Evolutionary conservation across 495 filamentous ascomycete species (phyloP).

Genomic region (Astrocystis sublimbata): DNA sequence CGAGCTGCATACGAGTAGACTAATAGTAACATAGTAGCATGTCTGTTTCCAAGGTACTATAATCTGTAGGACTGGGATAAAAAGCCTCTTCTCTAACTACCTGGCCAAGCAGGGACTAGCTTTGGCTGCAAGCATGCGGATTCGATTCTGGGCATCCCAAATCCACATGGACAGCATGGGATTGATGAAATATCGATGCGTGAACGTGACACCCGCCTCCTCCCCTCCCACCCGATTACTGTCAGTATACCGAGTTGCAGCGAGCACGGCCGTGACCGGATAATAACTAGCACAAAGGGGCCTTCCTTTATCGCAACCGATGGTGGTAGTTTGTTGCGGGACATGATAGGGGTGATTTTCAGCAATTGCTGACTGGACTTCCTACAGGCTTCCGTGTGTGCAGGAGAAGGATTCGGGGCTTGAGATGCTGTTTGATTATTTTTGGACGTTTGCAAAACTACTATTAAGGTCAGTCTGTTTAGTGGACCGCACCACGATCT

Average conservation of each 20-base stretch:
- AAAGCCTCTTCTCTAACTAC: neutral
- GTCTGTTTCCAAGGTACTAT: neutral
- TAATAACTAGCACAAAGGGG: neutral
- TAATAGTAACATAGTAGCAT: no score
- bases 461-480: neutral
- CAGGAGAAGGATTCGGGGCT: neutral
- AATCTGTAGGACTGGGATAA: neutral
- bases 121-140: neutral
- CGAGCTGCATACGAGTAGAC: neutral
- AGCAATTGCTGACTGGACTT: neutral
- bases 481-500: neutral
- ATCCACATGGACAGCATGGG: slow-evolving; percentile 7
- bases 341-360: neutral
- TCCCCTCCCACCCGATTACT: neutral
- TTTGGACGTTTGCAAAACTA: no score
- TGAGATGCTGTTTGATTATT: neutral
- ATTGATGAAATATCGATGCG: slow-evolving; percentile 13
- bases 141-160: slow-evolving; percentile 4
- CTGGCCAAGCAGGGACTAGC: neutral
- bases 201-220: neutral
- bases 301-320: neutral
- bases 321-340: neutral
- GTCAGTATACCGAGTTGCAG: neutral
- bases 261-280: neutral
- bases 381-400: neutral